phyloP scores from a whole-genome alignment of 805 yeast genomes.

The Barnettozyma californica region DNA sequence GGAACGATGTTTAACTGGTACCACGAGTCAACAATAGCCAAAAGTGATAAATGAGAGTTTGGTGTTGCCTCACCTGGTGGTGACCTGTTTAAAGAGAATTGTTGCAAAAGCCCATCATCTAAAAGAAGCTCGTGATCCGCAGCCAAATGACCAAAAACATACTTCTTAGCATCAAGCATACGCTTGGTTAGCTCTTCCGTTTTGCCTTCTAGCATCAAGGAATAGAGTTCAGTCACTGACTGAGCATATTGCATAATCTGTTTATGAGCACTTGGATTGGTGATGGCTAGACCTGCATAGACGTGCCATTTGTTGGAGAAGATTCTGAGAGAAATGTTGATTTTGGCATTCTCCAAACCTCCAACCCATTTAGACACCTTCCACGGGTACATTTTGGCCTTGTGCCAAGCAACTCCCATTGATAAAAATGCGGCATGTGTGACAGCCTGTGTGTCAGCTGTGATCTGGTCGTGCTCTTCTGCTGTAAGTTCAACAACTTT shows the following conservation, averaged over 20 bases:
- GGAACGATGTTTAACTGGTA: constrained; percentile 78
- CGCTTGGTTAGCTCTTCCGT: constrained; percentile 53
- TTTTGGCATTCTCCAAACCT: constrained; percentile 93
- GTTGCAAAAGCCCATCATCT: constrained; percentile 73
- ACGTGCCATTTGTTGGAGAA: constrained; percentile 97
- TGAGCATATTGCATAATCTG: constrained; percentile 88
- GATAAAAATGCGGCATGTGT: constrained; percentile 96
- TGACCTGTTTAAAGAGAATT: constrained; percentile 71
- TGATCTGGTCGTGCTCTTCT: constrained; percentile 87
- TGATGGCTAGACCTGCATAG: constrained; percentile 94
- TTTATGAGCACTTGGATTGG: constrained; percentile 89
- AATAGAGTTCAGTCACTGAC: constrained; percentile 76
- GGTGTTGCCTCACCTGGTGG: constrained; percentile 62
- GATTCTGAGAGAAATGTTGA: constrained; percentile 86
- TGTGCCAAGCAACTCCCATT: constrained; percentile 96
- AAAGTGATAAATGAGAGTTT: constrained; percentile 82
- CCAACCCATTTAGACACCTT: constrained; percentile 80
- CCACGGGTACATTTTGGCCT: constrained; percentile 87
- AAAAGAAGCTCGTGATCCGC: constrained; percentile 55
- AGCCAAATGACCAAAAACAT: constrained; percentile 66
- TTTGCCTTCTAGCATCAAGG: constrained; percentile 72
- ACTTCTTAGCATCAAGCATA: constrained; percentile 59
- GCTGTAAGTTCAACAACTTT: constrained; percentile 73
- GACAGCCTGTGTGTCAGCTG: constrained; percentile 98
- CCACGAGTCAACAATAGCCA: constrained; percentile 96